Evolutionary conservation across 2,329 filamentous ascomycete species (phyloP), one percentile per base, ranked within the genome.

Genomic region (Ophiostoma ips): DNA sequence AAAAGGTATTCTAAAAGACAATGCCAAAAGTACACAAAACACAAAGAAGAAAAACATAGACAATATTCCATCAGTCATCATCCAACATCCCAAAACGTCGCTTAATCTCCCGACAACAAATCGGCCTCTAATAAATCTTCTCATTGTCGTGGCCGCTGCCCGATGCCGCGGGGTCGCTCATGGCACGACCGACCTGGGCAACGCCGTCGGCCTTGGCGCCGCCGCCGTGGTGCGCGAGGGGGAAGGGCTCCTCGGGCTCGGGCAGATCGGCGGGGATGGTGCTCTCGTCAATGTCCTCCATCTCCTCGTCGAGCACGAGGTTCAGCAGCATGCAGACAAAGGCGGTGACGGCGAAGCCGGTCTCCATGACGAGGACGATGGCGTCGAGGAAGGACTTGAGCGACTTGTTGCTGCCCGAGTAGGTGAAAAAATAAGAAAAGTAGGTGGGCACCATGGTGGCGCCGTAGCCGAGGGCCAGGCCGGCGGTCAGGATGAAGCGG

Each of bases 401-500:
- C 3, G 76, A 72, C 53, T 71, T 73, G 65, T 89, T 87, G 53
- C 71, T 64, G 11, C 84, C 85, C 0, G 63, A 61, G 60, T 89
- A 89, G 3, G 80, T 83, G 62, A 92, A 87, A 49, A 92, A 77
- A 54, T 76, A 72, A 53, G 68, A 63, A 60, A 87, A 87, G 70
- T 84, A 88, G 30, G 65, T 75, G 0, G 78, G 76, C 2, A 83
- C 74, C 0, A 84, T 66, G 0, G 79, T 83, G 10, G 81, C 81
- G 50, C 80, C 79, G 55, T 85, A 85, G 31, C 87, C 87, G 28
- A 90, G 68, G 0, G 84, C 73, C 31, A 92, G 68, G 0, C 81
- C 77, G 0, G 84, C 82, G 0, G 87, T 88, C 11, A 92, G 72
- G 58, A 92, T 85, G 67, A 92, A 92, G 21, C 87, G 75, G 58